A percentile compares a stretch with the other conserved stretches of the same genome.
Conservation (phyloP, 805 yeast species). For the Lachancea waltii region DNA sequence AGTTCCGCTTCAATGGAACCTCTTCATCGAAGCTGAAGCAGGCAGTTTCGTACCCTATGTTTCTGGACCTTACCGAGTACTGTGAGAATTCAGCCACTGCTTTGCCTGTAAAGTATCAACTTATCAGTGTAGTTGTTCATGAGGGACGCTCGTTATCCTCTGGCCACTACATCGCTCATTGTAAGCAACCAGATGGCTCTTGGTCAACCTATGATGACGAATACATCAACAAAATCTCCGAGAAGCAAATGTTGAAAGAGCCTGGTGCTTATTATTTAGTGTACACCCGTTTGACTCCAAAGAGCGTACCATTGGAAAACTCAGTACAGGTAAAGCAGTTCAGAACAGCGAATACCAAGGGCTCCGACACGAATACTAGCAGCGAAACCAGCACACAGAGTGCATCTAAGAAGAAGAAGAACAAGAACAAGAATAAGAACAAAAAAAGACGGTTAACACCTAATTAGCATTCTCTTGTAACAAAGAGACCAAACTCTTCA, state of each 20-base stretch:
- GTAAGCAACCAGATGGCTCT: constrained; percentile 83
- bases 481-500: constrained; percentile 1
- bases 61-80: constrained; percentile 66
- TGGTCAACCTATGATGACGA: constrained; percentile 98
- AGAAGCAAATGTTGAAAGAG: constrained; percentile 68
- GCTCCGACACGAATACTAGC: not conserved
- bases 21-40: constrained; percentile 82
- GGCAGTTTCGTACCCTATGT: constrained; percentile 72
- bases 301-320: constrained; percentile 24
- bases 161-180: constrained; percentile 89
- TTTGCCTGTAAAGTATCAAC: constrained; percentile 54
- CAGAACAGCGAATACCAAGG: not conserved
- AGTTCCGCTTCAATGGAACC: constrained; percentile 82
- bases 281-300: constrained; percentile 70
- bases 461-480: constrained; percentile 9
- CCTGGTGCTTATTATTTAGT: constrained; percentile 87
- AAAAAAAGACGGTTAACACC: constrained; percentile 26
- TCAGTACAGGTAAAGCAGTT: no score
- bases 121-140: constrained; percentile 82
- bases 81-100: constrained; percentile 30
- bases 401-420: constrained; percentile 17
- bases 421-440: constrained; percentile 23
- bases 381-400: constrained; percentile 4
- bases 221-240: constrained; percentile 64
- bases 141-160: constrained; percentile 89